Evolutionary conservation across 371 early-diverging fungal genomes (phyloP), one percentile per base, ranked within the genome.

Genomic region (Sporodiniella umbellata): DNA sequence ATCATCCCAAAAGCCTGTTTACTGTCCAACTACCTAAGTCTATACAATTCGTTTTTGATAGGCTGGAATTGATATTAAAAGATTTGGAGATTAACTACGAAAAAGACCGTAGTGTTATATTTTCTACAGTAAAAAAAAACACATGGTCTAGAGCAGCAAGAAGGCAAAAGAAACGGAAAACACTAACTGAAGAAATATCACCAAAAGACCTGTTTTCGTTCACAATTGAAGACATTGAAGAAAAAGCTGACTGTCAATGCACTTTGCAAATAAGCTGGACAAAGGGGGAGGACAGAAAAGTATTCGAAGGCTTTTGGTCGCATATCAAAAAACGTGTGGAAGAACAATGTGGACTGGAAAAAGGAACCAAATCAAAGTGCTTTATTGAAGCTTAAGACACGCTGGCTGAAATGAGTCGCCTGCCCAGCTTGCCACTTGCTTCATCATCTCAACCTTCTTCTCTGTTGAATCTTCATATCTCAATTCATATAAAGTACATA

Each of bases 401-500:
- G 68, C 68, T 22, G 72, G 62, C 42, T 75, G 70, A 46, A 84
- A 82, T 11, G 72, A 77, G 60, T 84, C 85, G 3, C 85, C 85
- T 0, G 78, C 77, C 78, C 78, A 81, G 17, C 75, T 63, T 44
- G 78, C 68, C 12, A 84, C 77, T 31, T 80, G 77, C 11, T 71
- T 65, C 68, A 81, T 60, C 40, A 78, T 49, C 24, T 67, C 64
- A 15, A 76, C 63, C 52, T 84, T 82, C 49, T 67, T 73, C 22
- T 62, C 63, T 3, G 66, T 61, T 1, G 77, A 66, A 33, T 71
- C 63, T 37, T 81, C 85, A 28, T 69, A 73, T 17, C 83, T 58
- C 33, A 84, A 62, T 44, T 82, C 85, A 57, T 73, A 82, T 17
- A 84, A 56, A 4, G 80, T 82, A 40, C 81, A 81, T 58, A 84